Percentiles rank a stretch among this genome's conserved stretches.
Conservation (phyloP, 495 filamentous ascomycete species). For the Penicillium fimorum region DNA sequence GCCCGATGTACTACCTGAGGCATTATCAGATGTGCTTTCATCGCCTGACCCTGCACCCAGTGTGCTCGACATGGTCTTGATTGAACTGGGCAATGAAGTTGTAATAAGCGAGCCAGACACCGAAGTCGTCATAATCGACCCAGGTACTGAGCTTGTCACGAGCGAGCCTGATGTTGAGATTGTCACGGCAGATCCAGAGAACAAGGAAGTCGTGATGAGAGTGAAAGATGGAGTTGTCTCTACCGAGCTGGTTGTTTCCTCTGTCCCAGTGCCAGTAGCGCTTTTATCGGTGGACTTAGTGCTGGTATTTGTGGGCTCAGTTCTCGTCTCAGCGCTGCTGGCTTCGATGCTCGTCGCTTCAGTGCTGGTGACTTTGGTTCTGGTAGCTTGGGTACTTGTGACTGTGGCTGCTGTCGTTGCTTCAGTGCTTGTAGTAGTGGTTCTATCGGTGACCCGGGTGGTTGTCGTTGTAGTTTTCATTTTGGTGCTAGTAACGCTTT, state of each 20-base stretch:
- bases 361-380: not conserved
- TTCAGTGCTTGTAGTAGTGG: slow-evolving; percentile 3
- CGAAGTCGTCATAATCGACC: not conserved
- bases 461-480: slow-evolving; percentile 1
- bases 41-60: not conserved
- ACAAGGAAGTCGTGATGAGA: not conserved
- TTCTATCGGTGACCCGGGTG: slow-evolving; percentile 1
- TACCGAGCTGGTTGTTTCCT: not conserved
- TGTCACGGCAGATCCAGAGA: not conserved
- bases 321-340: no score
- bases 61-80: not conserved
- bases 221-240: not conserved
- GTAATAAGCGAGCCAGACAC: not conserved
- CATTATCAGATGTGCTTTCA: not conserved
- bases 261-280: not conserved
- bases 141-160: not conserved
- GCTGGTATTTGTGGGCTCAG: not conserved
- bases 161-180: not conserved
- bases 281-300: not conserved
- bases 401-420: not conserved
- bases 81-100: not conserved
- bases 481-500: not conserved
- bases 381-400: not conserved
- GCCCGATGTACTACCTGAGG: not conserved
- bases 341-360: no score